phyloP scores from a whole-genome alignment of 768 basidiomycete species.

The Rhodotorula kratochvilovae region DNA sequence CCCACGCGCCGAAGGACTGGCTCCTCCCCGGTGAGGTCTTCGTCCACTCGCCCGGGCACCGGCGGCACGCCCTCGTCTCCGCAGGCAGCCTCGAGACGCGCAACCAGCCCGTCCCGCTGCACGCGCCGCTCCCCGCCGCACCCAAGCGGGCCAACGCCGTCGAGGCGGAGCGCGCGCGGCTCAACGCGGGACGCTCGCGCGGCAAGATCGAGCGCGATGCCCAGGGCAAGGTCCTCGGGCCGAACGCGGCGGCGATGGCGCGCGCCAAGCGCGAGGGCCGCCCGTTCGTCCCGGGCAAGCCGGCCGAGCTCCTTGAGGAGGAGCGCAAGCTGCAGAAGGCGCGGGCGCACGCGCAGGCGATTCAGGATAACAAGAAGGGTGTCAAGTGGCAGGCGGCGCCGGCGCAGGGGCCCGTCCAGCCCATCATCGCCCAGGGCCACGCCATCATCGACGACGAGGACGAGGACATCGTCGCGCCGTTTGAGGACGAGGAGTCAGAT shows the following conservation, averaged over 20 bases:
- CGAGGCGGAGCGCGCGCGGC: not conserved
- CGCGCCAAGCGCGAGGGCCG: slow-evolving; percentile 13
- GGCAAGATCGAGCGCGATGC: not conserved
- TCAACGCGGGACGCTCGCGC: no score
- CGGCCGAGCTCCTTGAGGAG: slow-evolving; percentile 5
- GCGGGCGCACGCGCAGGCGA: not conserved
- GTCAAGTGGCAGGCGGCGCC: not conserved
- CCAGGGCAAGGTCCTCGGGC: slow-evolving; percentile 1
- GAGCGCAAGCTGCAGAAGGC: not conserved
- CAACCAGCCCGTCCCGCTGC: not conserved
- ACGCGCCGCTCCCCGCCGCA: not conserved
- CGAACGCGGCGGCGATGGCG: slow-evolving; percentile 17
- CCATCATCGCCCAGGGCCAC: not conserved
- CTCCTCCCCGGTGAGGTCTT: slow-evolving; percentile 27
- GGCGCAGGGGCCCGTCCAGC: not conserved
- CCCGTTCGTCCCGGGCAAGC: slow-evolving; percentile 21
- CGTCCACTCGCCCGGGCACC: not conserved
- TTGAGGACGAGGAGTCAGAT: not conserved
- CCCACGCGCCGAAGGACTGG: slow-evolving; percentile 8
- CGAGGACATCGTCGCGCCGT: not conserved
- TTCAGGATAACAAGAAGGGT: not conserved
- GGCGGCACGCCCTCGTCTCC: not conserved
- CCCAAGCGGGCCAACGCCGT: no score
- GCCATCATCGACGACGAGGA: not conserved
- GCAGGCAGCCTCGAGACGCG: not conserved